phyloP scores from a whole-genome alignment of 768 basidiomycete genomes.

The Dentipellis fragilis region DNA sequence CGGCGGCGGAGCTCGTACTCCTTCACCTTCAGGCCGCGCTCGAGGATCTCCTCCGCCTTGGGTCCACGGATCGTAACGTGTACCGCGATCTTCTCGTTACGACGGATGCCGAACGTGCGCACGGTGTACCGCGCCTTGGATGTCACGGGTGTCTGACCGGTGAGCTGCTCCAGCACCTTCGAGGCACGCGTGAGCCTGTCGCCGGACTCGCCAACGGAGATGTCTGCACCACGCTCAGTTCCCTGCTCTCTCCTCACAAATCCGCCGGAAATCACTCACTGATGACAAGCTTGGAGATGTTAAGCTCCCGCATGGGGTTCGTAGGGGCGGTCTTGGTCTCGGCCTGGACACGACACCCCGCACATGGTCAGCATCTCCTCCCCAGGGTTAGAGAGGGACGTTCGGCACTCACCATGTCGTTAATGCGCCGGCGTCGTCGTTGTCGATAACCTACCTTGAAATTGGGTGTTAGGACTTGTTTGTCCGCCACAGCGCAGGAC shows the following conservation, averaged over 20 bases:
- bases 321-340: constrained; percentile 81
- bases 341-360: constrained; percentile 36
- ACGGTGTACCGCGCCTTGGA: constrained; percentile 99
- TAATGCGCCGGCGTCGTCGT: neutral
- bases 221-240: constrained; percentile 47
- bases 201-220: constrained; percentile 99
- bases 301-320: constrained; percentile 94
- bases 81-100: constrained; percentile 99
- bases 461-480: constrained; percentile 1
- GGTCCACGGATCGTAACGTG: constrained; percentile 98
- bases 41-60: constrained; percentile 98
- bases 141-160: constrained; percentile 97
- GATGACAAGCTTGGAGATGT: constrained; percentile 98
- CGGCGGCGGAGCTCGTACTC: constrained; percentile 96
- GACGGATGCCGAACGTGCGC: constrained; percentile 96
- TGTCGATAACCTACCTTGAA: constrained; percentile 1
- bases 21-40: constrained; percentile 99
- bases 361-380: neutral
- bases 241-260: neutral
- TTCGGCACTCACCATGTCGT: constrained; percentile 1
- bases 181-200: constrained; percentile 98
- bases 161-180: constrained; percentile 98
- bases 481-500: neutral
- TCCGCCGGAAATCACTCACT: constrained; percentile 52
- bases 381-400: too few relatives aligned